These are phyloP conservation scores for Penicillium hesseltinei DNA, from an alignment of 2,329 filamentous ascomycete genomes.

Conservation along the genomic window DNA sequence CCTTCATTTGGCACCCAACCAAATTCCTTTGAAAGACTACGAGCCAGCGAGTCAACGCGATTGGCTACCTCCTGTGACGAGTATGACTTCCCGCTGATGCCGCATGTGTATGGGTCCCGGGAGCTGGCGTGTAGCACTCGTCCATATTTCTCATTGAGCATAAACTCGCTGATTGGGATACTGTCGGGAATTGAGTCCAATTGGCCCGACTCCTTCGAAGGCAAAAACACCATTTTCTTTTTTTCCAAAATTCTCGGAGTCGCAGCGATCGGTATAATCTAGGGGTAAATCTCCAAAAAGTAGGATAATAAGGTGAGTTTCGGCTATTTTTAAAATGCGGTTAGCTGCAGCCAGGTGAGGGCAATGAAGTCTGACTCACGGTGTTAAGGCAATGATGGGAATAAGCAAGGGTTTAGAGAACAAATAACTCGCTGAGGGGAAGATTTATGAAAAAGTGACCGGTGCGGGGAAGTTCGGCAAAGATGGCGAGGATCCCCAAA, in stretches of 20 bases:
- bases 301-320: background rate
- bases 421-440: background rate
- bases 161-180: constrained; percentile 72
- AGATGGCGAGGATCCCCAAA: background rate
- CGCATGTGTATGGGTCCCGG: constrained; percentile 72
- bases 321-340: background rate
- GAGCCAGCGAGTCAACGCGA: constrained; percentile 65
- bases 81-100: constrained; percentile 67
- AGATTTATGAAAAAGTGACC: constrained; percentile 2
- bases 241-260: background rate
- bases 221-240: constrained; percentile 46
- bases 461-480: constrained; percentile 10
- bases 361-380: background rate
- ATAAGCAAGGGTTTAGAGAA: background rate
- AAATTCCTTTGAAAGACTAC: constrained; percentile 67
- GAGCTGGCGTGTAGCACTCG: constrained; percentile 63
- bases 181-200: constrained; percentile 65
- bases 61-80: constrained; percentile 62
- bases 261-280: background rate
- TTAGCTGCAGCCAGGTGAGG: background rate
- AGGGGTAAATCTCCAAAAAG: background rate
- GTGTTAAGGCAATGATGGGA: background rate
- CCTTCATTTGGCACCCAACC: constrained; percentile 68
- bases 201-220: constrained; percentile 40
- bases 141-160: constrained; percentile 70